These are phyloP conservation scores for Nepenthes mirabilis DNA, from an alignment of 148 eudicot species.

Conservation along the genomic window DNA sequence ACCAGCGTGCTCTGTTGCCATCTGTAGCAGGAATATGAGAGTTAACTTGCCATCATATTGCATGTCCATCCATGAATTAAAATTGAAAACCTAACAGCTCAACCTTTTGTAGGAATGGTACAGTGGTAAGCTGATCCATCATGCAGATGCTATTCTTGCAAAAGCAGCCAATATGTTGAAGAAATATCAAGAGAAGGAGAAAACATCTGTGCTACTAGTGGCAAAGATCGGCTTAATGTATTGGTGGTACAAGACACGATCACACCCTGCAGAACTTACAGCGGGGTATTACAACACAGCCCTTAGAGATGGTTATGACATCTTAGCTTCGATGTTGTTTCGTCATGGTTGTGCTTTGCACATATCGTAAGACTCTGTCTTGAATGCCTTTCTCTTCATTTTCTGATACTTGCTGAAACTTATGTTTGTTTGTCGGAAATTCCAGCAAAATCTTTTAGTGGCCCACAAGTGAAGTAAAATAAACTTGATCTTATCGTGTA, in stretches of 20 bases:
- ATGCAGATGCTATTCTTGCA: conserved; percentile 52
- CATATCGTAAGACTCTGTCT: conserved; percentile 29
- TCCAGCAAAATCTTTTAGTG: not conserved
- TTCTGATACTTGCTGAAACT: too few species aligned
- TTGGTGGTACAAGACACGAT: conserved; percentile 51
- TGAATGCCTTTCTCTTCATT: not conserved
- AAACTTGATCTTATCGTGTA: too few species aligned
- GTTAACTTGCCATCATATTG: too few species aligned
- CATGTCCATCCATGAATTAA: not conserved
- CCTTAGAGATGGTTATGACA: conserved; percentile 48
- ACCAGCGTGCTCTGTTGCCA: too few species aligned
- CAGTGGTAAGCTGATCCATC: conserved; percentile 41
- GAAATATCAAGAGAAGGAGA: conserved; percentile 39
- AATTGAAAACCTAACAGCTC: conserved; percentile 4
- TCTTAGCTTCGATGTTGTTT: conserved; percentile 33
- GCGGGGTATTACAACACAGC: conserved; percentile 67
- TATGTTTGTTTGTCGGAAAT: too few species aligned
- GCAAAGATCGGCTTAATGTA: conserved; percentile 48
- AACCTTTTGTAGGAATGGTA: conserved; percentile 49
- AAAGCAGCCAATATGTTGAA: conserved; percentile 32
- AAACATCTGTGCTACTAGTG: conserved; percentile 32
- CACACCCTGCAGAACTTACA: conserved; percentile 63
- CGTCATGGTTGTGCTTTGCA: conserved; percentile 47
- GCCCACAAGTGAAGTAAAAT: not conserved
- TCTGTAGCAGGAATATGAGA: too few species aligned